Percentiles rank a stretch among this genome's conserved stretches.
phyloP scores from a whole-genome alignment of 176 grass and related monocot species.

The Triticum urartu region DNA sequence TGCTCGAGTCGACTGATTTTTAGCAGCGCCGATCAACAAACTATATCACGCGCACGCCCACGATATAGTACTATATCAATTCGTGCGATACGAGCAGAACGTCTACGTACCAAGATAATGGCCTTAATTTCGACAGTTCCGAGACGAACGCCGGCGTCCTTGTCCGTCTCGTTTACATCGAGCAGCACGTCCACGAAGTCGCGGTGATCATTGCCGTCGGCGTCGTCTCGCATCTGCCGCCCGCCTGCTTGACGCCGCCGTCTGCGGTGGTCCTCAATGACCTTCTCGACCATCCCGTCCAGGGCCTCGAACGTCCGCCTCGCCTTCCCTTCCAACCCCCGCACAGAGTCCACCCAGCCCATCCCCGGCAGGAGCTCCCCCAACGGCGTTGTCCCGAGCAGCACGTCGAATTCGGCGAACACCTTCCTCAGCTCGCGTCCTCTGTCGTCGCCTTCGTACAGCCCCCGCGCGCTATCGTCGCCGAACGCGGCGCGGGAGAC shows the following conservation, averaged over 20 bases:
- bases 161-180: background rate
- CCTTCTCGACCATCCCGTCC: background rate
- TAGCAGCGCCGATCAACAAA: background rate
- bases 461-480: background rate
- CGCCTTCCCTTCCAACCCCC: conserved; percentile 1
- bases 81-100: background rate
- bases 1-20: background rate
- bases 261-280: background rate
- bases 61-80: background rate
- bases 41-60: too few relatives aligned
- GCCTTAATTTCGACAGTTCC: background rate
- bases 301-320: conserved; percentile 19
- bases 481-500: conserved; percentile 17
- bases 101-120: conserved; percentile 19
- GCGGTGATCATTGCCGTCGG: background rate
- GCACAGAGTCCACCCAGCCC: conserved; percentile 42
- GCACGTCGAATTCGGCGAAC: background rate
- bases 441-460: background rate
- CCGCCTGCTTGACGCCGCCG: background rate
- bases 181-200: background rate
- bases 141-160: background rate
- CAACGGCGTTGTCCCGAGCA: background rate
- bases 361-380: conserved; percentile 45
- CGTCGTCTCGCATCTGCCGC: background rate
- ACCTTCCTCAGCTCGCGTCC: background rate